Percentiles rank a stretch among this genome's conserved stretches.
Evolutionary conservation across 805 yeast genomes (phyloP).

Genomic region (Saccharomycopsis sp.): DNA sequence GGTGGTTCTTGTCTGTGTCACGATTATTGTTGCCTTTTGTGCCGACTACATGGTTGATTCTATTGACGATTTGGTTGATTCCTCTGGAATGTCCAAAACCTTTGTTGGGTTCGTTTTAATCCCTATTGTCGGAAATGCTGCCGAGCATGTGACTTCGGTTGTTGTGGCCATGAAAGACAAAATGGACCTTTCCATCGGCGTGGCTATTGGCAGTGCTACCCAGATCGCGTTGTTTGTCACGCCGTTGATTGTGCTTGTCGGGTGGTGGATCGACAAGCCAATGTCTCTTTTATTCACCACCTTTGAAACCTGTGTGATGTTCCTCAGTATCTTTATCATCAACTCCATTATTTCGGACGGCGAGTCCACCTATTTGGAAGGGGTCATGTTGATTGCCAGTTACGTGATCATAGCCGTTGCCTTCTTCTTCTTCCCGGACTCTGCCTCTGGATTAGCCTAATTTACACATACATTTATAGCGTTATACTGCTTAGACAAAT

Average conservation of each 20-base stretch:
- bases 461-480: neutral
- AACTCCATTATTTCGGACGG: constrained; percentile 88
- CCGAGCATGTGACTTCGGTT: constrained; percentile 96
- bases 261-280: constrained; percentile 85
- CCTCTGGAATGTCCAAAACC: constrained; percentile 84
- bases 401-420: constrained; percentile 84
- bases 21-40: constrained; percentile 76
- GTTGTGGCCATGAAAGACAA: constrained; percentile 92
- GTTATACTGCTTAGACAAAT: neutral
- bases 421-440: constrained; percentile 79
- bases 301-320: constrained; percentile 87
- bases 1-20: constrained; percentile 48
- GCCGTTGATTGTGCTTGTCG: constrained; percentile 87
- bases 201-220: constrained; percentile 90
- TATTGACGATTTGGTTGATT: constrained; percentile 79
- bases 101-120: constrained; percentile 89
- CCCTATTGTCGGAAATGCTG: constrained; percentile 97
- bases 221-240: constrained; percentile 94
- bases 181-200: constrained; percentile 96
- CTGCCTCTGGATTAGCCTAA: neutral
- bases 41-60: constrained; percentile 94
- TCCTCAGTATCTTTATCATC: constrained; percentile 80
- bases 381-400: constrained; percentile 82
- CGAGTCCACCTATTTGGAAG: constrained; percentile 94
- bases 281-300: constrained; percentile 90